These are phyloP conservation scores for Lasiosphaeria ovina DNA, from an alignment of 495 filamentous ascomycete genomes.

Conservation along the genomic window DNA sequence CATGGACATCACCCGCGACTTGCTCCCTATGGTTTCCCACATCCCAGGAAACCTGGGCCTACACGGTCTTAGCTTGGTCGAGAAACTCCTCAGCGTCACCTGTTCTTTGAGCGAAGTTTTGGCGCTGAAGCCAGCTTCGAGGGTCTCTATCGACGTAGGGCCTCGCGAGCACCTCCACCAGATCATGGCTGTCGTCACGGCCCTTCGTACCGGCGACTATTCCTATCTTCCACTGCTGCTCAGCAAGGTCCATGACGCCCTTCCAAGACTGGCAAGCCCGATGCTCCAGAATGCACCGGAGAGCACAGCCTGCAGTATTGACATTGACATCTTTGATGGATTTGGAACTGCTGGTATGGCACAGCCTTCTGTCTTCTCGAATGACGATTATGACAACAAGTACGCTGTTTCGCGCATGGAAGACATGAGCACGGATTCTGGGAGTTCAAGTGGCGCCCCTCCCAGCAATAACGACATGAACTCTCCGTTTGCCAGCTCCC, in stretches of 20 bases:
- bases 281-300: conserved; percentile 56
- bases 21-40: conserved; percentile 63
- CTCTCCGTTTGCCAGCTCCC: conserved; percentile 45
- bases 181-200: conserved; percentile 62
- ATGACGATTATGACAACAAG: conserved; percentile 37
- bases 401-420: conserved; percentile 39
- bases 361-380: conserved; percentile 35
- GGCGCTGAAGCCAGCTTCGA: conserved; percentile 58
- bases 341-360: conserved; percentile 53
- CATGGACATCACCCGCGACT: conserved; percentile 66
- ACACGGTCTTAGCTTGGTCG: conserved; percentile 64
- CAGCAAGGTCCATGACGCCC: conserved; percentile 63
- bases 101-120: conserved; percentile 73
- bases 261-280: conserved; percentile 58
- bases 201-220: conserved; percentile 66
- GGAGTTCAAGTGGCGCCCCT: conserved; percentile 34
- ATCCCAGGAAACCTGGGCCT: conserved; percentile 66
- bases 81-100: conserved; percentile 75
- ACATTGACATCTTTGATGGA: conserved; percentile 54
- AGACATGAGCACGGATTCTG: conserved; percentile 39
- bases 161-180: conserved; percentile 73
- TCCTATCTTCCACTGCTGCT: conserved; percentile 70
- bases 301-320: conserved; percentile 37
- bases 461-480: conserved; percentile 40
- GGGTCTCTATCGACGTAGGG: conserved; percentile 59